Base-by-base conservation (phyloP, 1,284 basidiomycete genomes). In the Ganoderma lucidum region DNA sequence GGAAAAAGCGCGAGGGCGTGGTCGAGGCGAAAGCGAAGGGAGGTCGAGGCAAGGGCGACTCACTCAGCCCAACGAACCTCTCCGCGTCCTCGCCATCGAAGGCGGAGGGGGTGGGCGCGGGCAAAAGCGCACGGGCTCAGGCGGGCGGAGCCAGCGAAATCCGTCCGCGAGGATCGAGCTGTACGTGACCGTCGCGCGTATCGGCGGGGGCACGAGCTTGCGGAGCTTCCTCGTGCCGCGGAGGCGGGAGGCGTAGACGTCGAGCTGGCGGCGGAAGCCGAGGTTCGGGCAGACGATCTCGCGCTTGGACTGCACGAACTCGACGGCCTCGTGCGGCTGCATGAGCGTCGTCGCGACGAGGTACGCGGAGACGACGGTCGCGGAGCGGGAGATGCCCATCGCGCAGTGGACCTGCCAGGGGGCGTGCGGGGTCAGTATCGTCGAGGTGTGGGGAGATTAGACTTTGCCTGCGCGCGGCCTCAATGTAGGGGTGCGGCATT, bases 281-380 rank as follows among this genome's bases (percentile, higher is more conserved):
- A 70, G 10, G 71, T 83, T 84, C 2, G 82, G 83, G 32, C 68
- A 69, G 51, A 80, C 79, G 35, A 83, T 75, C 19, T 71, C 60
- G n/a, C 83, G 81, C 59, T 74, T 75, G 23, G 70, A 70, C 56
- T 66, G 71, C 23, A 82, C 78, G 63, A 78, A 80, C 14, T 72
- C 74, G 61, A 83, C 70, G 15, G 82, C 80, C 23, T 82, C 78
- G 28, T 71, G 39, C 9, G 80, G 74, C 10, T 73, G 71, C 78
- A 82, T 80, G n/a, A 71, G 58, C 28, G 60, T 73, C 9, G 78
- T 76, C 15, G 83, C 82, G 79, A 88, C 82, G 61, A 88, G 81
- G 75, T 88, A 87, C 4, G 86, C 87, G 69, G 86, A 84, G 60
- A 88, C 85, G 67, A 88, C 81, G 9, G 85, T 86, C 9, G 87